Base-by-base conservation (phyloP, 495 filamentous ascomycete genomes). In the Penicillium waksmanii region DNA sequence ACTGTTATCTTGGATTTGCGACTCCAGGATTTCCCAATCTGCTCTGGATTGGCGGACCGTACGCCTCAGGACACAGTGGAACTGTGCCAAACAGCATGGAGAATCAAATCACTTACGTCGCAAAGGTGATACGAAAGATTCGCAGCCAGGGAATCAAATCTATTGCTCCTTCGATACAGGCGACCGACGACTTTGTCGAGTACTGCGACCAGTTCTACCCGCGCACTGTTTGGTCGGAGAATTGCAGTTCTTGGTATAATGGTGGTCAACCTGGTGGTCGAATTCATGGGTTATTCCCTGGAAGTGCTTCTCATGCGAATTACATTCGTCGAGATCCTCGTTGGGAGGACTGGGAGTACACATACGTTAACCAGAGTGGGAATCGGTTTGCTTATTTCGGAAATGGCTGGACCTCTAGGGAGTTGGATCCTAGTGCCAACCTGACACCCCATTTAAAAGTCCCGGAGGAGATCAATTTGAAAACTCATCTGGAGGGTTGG, bases 271-370 rank as follows among this genome's bases (percentile, higher is more conserved):
- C 85, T 0, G 84, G 84, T 0, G 78, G 75, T 2, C 66, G 72
- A 3, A 82, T 90, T 21, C 83, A 85, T 57, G 88, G 85, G 0
- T 63, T 89, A 17, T 92, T 88, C 79, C 89, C 89, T 0, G 87
- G 86, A 0, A 85, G 81, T 68, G 83, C 85, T 4, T 71, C 83
- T 1, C 83, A 85, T 62, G 68, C 81, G 25, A 85, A 84, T 11
- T 79, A 80, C 19, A 75, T 86, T 25, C 73, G 83, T 4, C 68
- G 82, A 21, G 81, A 87, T 48, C 87, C 87, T 1, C 73, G 88
- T 13, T 90, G 87, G 86, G 88, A 91, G 71, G 88, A 91, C 65
- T 90, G 77, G 74, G 87, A 90, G 56, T 90, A 86, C 67, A 79
- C 78, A 55, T 85, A 87, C 65, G 53, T 71, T 21, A 75, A 73